Base-by-base conservation (phyloP, 495 filamentous ascomycete genomes). In the Xylaria longipes region DNA sequence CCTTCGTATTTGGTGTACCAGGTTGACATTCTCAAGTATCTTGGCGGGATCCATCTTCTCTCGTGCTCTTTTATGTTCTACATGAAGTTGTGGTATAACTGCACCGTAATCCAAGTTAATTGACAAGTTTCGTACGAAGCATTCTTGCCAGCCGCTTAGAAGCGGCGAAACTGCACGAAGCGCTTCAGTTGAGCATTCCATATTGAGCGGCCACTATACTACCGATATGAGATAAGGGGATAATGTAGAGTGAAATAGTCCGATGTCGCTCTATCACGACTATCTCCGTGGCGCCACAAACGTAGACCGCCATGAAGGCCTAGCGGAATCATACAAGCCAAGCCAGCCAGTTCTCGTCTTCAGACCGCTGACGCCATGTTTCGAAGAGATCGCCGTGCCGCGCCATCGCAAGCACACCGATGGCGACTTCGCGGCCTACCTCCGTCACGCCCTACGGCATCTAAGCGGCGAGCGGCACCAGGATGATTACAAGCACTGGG, bases 211-310 rank as follows among this genome's bases (percentile, higher is more conserved):
- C 48, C 9, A 52, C 22, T 27, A 0, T 27, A 52, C 11, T 12
- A 11, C 29, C 29, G 17, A 33, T 20, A 25, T 35, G 3, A n/a
- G 35, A 41, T n/a, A 7, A 2, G 37, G 25, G 35, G 35, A 61
- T 2, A 29, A 43, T 63, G 60, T 43, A 43, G 37, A 63, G 8
- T 25, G 22, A 11, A 20, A 43, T 22, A 43, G 60, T 63, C 22
- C 60, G 37, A 63, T 63, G 37, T 63, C 60, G 60, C 60, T 63
- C 37, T 63, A 63, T 29, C 60, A 63, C 17, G 60, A 63, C 60
- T 43, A 63, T 63, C 37, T 63, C 37, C 35, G 37, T 29, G 60
- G 43, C 37, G 37, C 60, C 60, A 11, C 29, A 9, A 41, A 39
- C 1, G 20, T 22, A 25, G 60, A 58, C 1, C 33, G 3, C 35